A percentile compares a stretch with the other conserved stretches of the same genome.
These are phyloP conservation scores for Evansstolkia leycettana DNA, from an alignment of 495 filamentous ascomycete genomes.

Conservation along the genomic window DNA sequence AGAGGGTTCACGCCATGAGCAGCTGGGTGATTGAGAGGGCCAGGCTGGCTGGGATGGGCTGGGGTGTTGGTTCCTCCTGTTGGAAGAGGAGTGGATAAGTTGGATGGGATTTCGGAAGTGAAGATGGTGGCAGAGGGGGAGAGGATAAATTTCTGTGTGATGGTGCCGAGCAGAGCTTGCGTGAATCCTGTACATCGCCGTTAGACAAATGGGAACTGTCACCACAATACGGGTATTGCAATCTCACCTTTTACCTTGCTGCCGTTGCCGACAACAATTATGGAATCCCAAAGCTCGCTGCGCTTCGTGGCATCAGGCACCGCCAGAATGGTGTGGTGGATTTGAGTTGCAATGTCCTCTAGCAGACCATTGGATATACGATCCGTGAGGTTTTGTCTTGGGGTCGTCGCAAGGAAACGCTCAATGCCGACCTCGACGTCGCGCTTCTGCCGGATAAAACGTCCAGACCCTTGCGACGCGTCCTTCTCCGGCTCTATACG, in stretches of 20 bases:
- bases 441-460: slow-evolving; percentile 33
- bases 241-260: slow-evolving; percentile 59
- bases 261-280: slow-evolving; percentile 84
- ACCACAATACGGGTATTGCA: too few species aligned
- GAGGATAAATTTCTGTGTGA: slow-evolving; percentile 74
- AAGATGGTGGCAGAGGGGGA: slow-evolving; percentile 93
- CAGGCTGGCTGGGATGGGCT: slow-evolving; percentile 43
- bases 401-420: slow-evolving; percentile 65
- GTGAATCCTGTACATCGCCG: slow-evolving; percentile 48
- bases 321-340: slow-evolving; percentile 67
- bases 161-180: slow-evolving; percentile 67
- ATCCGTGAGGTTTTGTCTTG: slow-evolving; percentile 16
- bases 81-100: slow-evolving; percentile 75
- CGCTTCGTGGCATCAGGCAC: slow-evolving; percentile 72
- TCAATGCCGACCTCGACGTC: slow-evolving; percentile 83
- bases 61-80: slow-evolving; percentile 92
- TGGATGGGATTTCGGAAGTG: slow-evolving; percentile 86
- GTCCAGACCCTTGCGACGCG: slow-evolving; percentile 11
- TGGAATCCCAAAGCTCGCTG: slow-evolving; percentile 74
- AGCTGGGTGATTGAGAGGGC: slow-evolving; percentile 28
- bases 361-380: slow-evolving; percentile 51
- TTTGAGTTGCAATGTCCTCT: slow-evolving; percentile 64
- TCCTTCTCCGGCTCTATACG: slow-evolving; percentile 36
- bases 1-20: slow-evolving; percentile 74
- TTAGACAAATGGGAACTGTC: slow-evolving; percentile 1